phyloP scores from a whole-genome alignment of 2,329 filamentous ascomycete genomes.

The Aspergillus ruber region DNA sequence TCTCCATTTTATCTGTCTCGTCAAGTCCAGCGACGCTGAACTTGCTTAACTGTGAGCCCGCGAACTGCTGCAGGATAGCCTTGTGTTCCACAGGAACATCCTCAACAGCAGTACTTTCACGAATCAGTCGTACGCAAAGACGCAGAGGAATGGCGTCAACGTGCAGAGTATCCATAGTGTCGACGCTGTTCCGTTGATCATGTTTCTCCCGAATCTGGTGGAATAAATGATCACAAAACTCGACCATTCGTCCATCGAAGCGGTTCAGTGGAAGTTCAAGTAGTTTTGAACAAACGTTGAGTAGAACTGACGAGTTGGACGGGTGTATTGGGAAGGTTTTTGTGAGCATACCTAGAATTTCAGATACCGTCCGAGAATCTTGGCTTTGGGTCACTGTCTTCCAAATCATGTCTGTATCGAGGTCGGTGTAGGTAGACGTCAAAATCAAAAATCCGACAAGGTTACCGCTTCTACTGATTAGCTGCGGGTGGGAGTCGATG shows the following conservation, averaged over 20 bases:
- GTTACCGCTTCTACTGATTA: slow-evolving; percentile 74
- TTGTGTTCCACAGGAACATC: slow-evolving; percentile 51
- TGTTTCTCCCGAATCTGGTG: slow-evolving; percentile 43
- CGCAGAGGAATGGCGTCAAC: slow-evolving; percentile 44
- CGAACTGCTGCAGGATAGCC: slow-evolving; percentile 58
- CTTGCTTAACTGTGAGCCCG: slow-evolving; percentile 54
- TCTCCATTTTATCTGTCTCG: slow-evolving; percentile 50
- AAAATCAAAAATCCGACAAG: slow-evolving; percentile 83
- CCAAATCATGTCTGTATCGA: slow-evolving; percentile 78
- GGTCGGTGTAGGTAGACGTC: slow-evolving; percentile 63
- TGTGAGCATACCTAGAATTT: slow-evolving; percentile 63
- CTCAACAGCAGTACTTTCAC: slow-evolving; percentile 59
- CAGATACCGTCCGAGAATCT: slow-evolving; percentile 76
- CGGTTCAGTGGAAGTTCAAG: slow-evolving; percentile 55
- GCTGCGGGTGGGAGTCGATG: slow-evolving; percentile 83
- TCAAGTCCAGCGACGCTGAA: slow-evolving; percentile 55
- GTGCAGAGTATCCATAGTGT: slow-evolving; percentile 16
- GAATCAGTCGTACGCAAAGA: slow-evolving; percentile 61
- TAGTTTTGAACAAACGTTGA: slow-evolving; percentile 67
- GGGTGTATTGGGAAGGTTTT: slow-evolving; percentile 42
- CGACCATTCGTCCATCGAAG: slow-evolving; percentile 57
- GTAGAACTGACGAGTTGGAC: slow-evolving; percentile 40
- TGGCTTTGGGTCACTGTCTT: slow-evolving; percentile 72
- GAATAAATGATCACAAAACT: slow-evolving; percentile 56
- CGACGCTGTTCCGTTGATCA: slow-evolving; percentile 20